Conservation (phyloP, 1,284 basidiomycete genomes). For the Cutaneotrichosporon daszewskae region DNA sequence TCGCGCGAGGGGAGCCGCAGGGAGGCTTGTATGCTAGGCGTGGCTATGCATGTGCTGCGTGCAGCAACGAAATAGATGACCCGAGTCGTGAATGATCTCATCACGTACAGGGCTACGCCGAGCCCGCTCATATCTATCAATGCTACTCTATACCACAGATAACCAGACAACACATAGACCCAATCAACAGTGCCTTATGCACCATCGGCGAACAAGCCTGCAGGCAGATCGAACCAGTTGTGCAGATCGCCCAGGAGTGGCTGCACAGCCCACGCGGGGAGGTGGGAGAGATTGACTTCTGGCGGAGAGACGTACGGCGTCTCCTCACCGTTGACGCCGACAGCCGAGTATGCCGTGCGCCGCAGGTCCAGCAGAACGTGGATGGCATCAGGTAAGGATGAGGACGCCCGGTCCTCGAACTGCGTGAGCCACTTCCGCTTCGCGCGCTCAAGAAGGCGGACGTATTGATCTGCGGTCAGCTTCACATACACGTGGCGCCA, state of each 20-base stretch:
- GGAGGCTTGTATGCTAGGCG: too few relatives aligned
- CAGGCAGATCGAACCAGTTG: conserved; percentile 45
- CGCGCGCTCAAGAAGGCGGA: conserved; percentile 43
- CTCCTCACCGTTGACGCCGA: conserved; percentile 28
- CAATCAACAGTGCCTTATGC: background rate
- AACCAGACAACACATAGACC: too few relatives aligned
- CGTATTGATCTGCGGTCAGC: conserved; percentile 39
- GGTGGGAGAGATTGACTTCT: conserved; percentile 29
- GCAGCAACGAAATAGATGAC: too few relatives aligned
- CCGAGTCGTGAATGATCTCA: too few relatives aligned
- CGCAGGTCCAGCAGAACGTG: conserved; percentile 46
- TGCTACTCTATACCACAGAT: too few relatives aligned
- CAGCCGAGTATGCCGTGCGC: conserved; percentile 43
- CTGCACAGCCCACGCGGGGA: conserved; percentile 44
- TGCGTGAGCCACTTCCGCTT: conserved; percentile 38
- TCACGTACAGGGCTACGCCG: too few relatives aligned
- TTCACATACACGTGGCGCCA: background rate
- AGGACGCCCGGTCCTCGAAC: conserved; percentile 18
- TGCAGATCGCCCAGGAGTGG: conserved; percentile 43
- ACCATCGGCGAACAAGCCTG: conserved; percentile 25
- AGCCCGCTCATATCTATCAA: too few relatives aligned
- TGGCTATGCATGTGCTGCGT: too few relatives aligned
- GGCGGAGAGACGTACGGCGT: conserved; percentile 35
- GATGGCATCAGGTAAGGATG: conserved; percentile 44
- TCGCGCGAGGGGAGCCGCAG: too few relatives aligned